These are phyloP conservation scores for Physcia stellaris DNA, from an alignment of 495 filamentous ascomycete species.

Conservation along the genomic window DNA sequence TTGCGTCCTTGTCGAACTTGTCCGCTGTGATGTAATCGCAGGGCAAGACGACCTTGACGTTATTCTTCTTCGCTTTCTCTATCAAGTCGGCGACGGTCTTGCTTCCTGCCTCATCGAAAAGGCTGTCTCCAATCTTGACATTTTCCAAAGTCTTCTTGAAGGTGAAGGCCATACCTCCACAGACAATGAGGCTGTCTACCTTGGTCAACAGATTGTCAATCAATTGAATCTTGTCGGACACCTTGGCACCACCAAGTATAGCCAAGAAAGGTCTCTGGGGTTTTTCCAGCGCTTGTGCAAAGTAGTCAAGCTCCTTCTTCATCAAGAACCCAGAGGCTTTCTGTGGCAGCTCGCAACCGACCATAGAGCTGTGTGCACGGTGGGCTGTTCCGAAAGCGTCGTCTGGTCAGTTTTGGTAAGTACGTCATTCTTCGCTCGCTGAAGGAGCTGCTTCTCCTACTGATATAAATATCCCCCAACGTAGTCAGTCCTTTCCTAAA, in stretches of 20 bases:
- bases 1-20: conserved; percentile 82
- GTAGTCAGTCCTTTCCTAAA: conserved; percentile 93
- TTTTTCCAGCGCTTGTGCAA: conserved; percentile 88
- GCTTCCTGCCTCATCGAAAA: conserved; percentile 90
- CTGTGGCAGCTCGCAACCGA: conserved; percentile 86
- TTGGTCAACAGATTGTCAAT: conserved; percentile 98
- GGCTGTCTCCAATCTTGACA: conserved; percentile 77
- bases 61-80: conserved; percentile 92
- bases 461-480: conserved; percentile 92
- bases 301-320: conserved; percentile 99
- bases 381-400: conserved; percentile 98
- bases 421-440: too few species aligned
- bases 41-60: conserved; percentile 86
- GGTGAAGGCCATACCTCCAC: conserved; percentile 97
- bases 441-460: too few species aligned
- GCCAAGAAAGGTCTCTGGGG: conserved; percentile 94
- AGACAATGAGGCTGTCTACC: conserved; percentile 92
- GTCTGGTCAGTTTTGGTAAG: too few species aligned
- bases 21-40: conserved; percentile 92
- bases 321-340: conserved; percentile 96
- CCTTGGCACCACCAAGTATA: conserved; percentile 95
- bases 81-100: conserved; percentile 82
- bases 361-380: conserved; percentile 97
- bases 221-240: conserved; percentile 98
- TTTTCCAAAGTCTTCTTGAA: conserved; percentile 97